phyloP scores from a whole-genome alignment of 495 filamentous ascomycete species.

The Tuber calosporum region DNA sequence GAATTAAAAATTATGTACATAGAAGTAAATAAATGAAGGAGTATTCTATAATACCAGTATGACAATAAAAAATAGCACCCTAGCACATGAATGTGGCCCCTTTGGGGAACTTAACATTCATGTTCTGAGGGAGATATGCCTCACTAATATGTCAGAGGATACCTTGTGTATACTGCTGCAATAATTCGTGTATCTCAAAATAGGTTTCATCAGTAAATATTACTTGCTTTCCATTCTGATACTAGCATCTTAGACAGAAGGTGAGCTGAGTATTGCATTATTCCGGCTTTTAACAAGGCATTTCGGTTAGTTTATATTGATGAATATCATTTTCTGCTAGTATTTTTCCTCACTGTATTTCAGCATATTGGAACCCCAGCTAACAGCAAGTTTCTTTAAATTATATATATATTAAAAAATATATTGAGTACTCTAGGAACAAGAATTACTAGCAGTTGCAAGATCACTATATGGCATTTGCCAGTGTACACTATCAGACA shows the following conservation, averaged over 20 bases:
- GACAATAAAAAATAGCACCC: neutral
- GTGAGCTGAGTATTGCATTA: too few relatives aligned
- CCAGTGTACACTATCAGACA: slow-evolving; percentile 19
- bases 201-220: slow-evolving; percentile 12
- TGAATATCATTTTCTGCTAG: too few relatives aligned
- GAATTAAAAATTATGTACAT: neutral
- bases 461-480: slow-evolving; percentile 21
- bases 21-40: neutral
- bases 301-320: too few relatives aligned
- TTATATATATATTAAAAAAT: too few relatives aligned
- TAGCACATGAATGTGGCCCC: slow-evolving; percentile 13
- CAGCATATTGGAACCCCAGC: too few relatives aligned
- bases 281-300: too few relatives aligned
- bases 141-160: neutral
- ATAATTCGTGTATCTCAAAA: slow-evolving; percentile 8
- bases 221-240: neutral
- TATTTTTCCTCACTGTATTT: too few relatives aligned
- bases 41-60: neutral
- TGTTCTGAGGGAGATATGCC: neutral
- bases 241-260: too few relatives aligned
- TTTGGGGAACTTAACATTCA: neutral
- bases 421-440: neutral
- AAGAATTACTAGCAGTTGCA: slow-evolving; percentile 22
- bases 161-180: neutral
- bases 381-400: too few relatives aligned